A percentile compares a stretch with the other conserved stretches of the same genome.
Conservation (phyloP, 2,329 filamentous ascomycete genomes). For the Aspergillus bombycis region DNA sequence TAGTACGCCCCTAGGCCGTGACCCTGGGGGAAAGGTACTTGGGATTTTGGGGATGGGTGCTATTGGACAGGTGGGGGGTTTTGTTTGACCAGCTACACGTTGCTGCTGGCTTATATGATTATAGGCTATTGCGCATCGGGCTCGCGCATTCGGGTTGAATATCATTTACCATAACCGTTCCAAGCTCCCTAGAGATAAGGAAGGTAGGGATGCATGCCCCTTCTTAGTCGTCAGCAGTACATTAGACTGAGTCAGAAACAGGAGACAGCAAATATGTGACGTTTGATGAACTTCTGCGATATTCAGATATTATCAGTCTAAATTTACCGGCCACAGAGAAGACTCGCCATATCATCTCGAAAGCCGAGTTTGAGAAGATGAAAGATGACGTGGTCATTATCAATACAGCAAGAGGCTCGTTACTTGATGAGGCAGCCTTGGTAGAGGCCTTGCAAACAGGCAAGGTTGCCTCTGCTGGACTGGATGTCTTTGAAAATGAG, state of each 20-base stretch:
- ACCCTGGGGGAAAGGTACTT: background rate
- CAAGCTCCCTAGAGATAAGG: background rate
- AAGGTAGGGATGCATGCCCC: background rate
- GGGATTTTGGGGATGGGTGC: background rate
- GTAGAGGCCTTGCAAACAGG: background rate
- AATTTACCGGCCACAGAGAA: background rate
- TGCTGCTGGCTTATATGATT: background rate
- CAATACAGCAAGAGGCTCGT: conserved; percentile 37
- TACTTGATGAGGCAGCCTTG: conserved; percentile 23
- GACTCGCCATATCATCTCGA: background rate
- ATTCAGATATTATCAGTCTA: background rate
- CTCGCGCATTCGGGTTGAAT: background rate
- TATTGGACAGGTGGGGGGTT: background rate
- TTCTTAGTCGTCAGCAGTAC: background rate
- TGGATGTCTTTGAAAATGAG: background rate
- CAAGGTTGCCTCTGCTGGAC: background rate
- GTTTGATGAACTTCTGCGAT: background rate
- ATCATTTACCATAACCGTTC: background rate
- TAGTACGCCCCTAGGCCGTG: background rate
- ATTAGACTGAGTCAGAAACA: background rate
- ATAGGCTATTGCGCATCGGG: background rate
- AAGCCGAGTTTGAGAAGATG: conserved; percentile 25
- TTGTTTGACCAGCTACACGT: background rate
- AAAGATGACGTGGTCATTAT: conserved; percentile 40
- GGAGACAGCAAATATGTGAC: background rate